phyloP scores from a whole-genome alignment of 257 asterid genomes.

The Gynochthodes officinalis region DNA sequence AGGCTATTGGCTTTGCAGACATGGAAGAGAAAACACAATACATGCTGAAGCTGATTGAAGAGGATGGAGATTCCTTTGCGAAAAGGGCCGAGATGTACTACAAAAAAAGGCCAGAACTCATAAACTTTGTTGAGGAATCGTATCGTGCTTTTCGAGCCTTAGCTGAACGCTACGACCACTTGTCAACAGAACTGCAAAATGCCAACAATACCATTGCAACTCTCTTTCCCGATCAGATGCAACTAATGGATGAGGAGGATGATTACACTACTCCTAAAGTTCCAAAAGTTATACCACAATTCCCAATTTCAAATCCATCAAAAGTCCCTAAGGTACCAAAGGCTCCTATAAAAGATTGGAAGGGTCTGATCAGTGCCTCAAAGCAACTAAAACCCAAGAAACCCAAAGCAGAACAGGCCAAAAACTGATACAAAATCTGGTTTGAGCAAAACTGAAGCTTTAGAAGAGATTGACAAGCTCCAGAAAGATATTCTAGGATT shows the following conservation, averaged over 20 bases:
- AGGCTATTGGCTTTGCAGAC: constrained; percentile 36
- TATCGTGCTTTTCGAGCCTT: constrained; percentile 62
- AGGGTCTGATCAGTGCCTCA: constrained; percentile 52
- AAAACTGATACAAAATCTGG: constrained; percentile 40
- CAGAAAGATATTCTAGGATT: constrained; percentile 67
- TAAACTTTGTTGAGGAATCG: constrained; percentile 66
- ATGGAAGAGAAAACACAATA: constrained; percentile 82
- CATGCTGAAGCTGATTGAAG: constrained; percentile 68
- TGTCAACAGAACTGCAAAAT: constrained; percentile 80
- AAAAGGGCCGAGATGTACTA: constrained; percentile 96
- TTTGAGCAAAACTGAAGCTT: constrained; percentile 52
- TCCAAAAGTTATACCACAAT: constrained; percentile 22
- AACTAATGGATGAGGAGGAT: constrained; percentile 57
- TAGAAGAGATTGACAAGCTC: constrained; percentile 65
- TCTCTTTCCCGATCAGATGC: constrained; percentile 76
- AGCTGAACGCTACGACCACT: constrained; percentile 81
- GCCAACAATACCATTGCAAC: constrained; percentile 82
- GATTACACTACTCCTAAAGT: constrained; percentile 25
- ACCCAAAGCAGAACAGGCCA: constrained; percentile 11
- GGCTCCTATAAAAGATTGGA: constrained; percentile 53
- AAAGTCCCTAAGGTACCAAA: constrained; percentile 59
- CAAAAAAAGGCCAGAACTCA: constrained; percentile 81
- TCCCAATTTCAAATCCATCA: constrained; percentile 24
- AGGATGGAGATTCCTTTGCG: constrained; percentile 89
- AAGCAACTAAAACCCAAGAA: constrained; percentile 45